phyloP scores from a whole-genome alignment of 306 rosid genomes.

The Lotus japonicus region DNA sequence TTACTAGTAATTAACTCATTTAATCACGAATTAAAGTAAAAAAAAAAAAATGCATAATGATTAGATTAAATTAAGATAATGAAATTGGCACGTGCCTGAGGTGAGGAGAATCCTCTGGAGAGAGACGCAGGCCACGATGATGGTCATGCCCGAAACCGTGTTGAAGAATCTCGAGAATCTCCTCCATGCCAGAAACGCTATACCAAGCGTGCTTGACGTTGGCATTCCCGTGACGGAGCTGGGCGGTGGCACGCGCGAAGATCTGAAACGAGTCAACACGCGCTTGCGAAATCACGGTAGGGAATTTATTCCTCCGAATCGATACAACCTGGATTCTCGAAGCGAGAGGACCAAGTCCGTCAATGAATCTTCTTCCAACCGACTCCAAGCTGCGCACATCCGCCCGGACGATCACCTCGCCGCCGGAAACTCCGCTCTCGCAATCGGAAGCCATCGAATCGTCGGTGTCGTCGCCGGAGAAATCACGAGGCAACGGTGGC shows the following conservation, averaged over 20 bases:
- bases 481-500: too few relatives aligned
- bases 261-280: constrained; percentile 53
- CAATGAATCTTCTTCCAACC: constrained; percentile 23
- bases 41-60: background rate
- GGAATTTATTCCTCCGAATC: constrained; percentile 35
- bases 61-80: background rate
- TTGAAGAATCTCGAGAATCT: constrained; percentile 38
- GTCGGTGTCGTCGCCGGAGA: too few relatives aligned
- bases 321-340: constrained; percentile 27
- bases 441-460: too few relatives aligned
- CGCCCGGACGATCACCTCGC: too few relatives aligned
- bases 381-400: too few relatives aligned
- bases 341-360: constrained; percentile 36
- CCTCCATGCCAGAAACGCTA: constrained; percentile 42
- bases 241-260: constrained; percentile 42
- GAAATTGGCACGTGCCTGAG: constrained; percentile 36
- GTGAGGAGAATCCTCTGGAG: constrained; percentile 55
- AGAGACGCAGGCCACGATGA: constrained; percentile 39
- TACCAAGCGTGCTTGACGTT: constrained; percentile 71
- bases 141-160: constrained; percentile 51
- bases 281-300: constrained; percentile 42
- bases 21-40: background rate
- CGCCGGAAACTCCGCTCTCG: constrained; percentile 47
- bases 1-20: background rate
- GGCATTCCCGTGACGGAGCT: constrained; percentile 47